Evolutionary conservation across 139 green algal genomes (phyloP).

Genomic region (Desmodesmus armatus): DNA sequence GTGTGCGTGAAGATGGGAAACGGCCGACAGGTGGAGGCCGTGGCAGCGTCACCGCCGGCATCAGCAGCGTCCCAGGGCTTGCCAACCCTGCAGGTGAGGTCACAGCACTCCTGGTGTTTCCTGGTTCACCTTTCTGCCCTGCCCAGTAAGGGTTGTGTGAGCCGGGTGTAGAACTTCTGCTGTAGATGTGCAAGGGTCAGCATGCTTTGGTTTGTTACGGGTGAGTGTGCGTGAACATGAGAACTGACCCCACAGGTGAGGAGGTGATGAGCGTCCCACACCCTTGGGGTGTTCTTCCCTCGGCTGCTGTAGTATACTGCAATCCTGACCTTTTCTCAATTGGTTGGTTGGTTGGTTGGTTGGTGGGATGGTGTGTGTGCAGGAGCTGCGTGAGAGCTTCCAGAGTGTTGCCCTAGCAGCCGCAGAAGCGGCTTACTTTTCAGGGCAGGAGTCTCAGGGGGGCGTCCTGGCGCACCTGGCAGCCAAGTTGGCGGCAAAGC

Average conservation of each 20-base stretch:
- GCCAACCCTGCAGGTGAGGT: not conserved
- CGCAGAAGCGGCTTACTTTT: constrained; percentile 19
- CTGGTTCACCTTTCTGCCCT: not conserved
- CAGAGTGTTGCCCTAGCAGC: not conserved
- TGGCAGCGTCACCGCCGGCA: constrained; percentile 18
- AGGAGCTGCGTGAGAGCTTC: constrained; percentile 38
- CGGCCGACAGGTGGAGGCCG: not conserved
- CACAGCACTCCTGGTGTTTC: not conserved
- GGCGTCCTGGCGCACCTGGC: not conserved
- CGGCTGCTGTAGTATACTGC: not conserved
- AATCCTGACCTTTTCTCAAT: not conserved
- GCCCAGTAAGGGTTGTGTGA: no score
- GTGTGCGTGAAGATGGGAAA: not conserved
- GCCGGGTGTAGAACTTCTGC: no score
- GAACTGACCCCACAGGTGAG: not conserved
- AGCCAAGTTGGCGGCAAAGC: constrained; percentile 10
- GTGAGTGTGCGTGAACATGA: not conserved
- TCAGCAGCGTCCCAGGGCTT: not conserved
- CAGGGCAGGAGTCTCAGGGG: not conserved
- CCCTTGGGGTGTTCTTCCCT: no score
- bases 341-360: not conserved
- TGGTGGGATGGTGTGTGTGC: no score
- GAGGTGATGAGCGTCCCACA: no score
- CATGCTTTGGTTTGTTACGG: not conserved
- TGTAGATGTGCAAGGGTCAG: no score